These are phyloP conservation scores for Wickerhamiella australiensis DNA, from an alignment of 805 yeast species.

Conservation along the genomic window DNA sequence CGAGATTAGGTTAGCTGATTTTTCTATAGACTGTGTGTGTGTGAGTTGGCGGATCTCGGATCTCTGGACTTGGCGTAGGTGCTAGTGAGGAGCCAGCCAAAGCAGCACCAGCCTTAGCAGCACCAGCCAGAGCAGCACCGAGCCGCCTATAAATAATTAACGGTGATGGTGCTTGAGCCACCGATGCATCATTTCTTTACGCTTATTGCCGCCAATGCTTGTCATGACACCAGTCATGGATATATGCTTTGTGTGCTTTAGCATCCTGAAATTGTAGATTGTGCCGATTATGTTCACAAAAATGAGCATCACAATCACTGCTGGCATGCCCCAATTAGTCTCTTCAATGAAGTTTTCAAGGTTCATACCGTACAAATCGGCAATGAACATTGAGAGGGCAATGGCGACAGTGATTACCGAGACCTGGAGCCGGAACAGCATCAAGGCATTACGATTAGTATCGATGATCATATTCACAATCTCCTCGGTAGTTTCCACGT, in stretches of 20 bases:
- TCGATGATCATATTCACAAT: slow-evolving; percentile 84
- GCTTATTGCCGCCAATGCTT: not conserved
- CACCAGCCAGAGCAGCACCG: no score
- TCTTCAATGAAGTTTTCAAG: slow-evolving; percentile 87
- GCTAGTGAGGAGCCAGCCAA: not conserved
- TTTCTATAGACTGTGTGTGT: not conserved
- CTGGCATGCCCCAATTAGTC: slow-evolving; percentile 51
- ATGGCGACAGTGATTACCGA: slow-evolving; percentile 76
- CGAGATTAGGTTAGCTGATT: no score
- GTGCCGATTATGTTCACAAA: slow-evolving; percentile 38
- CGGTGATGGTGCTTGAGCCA: slow-evolving; percentile 8
- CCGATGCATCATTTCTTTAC: slow-evolving; percentile 15
- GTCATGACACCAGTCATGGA: slow-evolving; percentile 11
- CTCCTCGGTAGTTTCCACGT: slow-evolving; percentile 83
- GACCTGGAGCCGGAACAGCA: slow-evolving; percentile 74
- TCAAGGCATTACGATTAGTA: slow-evolving; percentile 78
- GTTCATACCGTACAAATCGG: slow-evolving; percentile 93
- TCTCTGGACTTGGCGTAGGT: not conserved
- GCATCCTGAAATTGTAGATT: slow-evolving; percentile 40
- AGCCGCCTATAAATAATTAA: not conserved
- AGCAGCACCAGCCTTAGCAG: no score
- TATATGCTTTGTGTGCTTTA: slow-evolving; percentile 31
- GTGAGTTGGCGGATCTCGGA: no score
- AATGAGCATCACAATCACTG: slow-evolving; percentile 36
- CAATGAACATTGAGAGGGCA: slow-evolving; percentile 71